Evolutionary conservation across 257 asterid genomes (phyloP).

Genomic region (Solanum phureja): DNA sequence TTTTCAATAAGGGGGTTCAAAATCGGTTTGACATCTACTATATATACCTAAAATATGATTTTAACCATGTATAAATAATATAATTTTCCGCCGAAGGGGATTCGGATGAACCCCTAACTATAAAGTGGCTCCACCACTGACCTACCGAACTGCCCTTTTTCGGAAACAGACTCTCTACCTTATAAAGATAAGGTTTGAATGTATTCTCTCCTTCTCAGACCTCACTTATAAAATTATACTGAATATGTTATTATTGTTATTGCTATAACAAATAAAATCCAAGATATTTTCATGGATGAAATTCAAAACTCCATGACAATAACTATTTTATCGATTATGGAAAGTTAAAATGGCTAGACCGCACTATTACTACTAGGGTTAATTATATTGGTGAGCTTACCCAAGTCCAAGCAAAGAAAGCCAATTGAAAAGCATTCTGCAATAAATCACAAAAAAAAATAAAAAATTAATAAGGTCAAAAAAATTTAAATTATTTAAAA

Average conservation of each 20-base stretch:
- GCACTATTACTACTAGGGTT: neutral
- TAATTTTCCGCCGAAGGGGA: no score
- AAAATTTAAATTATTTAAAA: neutral
- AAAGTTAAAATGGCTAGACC: neutral
- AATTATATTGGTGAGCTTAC: slow-evolving; percentile 24
- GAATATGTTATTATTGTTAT: neutral
- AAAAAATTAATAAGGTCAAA: neutral
- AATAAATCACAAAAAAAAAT: neutral
- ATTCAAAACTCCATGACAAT: neutral
- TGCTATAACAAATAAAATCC: neutral
- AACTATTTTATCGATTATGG: neutral
- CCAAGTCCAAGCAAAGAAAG: slow-evolving; percentile 94
- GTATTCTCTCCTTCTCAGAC: neutral
- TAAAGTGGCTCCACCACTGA: neutral
- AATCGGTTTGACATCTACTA: neutral
- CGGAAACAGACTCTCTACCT: neutral
- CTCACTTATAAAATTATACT: neutral
- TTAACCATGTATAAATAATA: neutral
- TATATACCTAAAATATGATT: no score
- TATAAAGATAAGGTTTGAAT: neutral
- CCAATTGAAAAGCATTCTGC: slow-evolving; percentile 94
- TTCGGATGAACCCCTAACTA: no score
- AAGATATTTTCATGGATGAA: neutral
- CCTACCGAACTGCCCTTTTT: neutral
- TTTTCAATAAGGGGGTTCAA: no score